Percentiles rank a stretch among this genome's conserved stretches.
Conservation (phyloP, 169 alveolate species). For the Toxoplasma gondii region DNA sequence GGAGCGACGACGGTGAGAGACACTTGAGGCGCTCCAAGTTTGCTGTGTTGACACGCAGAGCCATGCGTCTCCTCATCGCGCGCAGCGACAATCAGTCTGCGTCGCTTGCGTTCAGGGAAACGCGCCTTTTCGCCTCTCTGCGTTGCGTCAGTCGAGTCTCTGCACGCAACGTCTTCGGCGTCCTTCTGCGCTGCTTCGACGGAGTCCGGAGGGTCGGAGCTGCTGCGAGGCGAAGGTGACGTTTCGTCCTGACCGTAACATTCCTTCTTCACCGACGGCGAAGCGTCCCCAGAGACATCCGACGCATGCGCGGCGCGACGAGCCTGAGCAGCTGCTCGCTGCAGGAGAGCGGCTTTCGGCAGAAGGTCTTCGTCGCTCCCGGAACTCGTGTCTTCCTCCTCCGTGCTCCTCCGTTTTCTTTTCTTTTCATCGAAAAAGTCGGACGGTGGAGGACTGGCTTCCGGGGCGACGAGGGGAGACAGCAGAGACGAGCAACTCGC, state of each 20-base stretch:
- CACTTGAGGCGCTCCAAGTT: too few relatives aligned
- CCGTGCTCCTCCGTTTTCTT: background rate
- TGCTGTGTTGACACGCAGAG: too few relatives aligned
- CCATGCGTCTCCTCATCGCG: too few relatives aligned
- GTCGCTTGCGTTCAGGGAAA: too few relatives aligned
- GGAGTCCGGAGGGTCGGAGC: too few relatives aligned
- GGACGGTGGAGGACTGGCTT: background rate
- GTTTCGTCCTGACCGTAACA: background rate
- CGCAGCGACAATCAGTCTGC: too few relatives aligned
- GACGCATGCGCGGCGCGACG: background rate
- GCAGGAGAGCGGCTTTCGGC: background rate
- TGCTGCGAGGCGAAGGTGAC: too few relatives aligned
- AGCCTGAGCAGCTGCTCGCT: background rate
- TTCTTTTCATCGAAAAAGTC: background rate
- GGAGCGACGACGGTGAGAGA: too few relatives aligned
- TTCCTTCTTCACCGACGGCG: background rate
- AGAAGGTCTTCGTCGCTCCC: background rate
- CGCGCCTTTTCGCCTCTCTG: too few relatives aligned
- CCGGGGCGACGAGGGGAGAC: background rate
- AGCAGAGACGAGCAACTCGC: background rate
- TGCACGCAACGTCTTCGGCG: too few relatives aligned
- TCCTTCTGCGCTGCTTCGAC: too few relatives aligned
- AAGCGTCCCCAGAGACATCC: background rate
- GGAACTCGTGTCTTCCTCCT: background rate
- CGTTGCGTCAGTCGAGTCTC: too few relatives aligned